Base-by-base conservation (phyloP, 2,329 filamentous ascomycete genomes). In the Fusarium keratoplasticum region DNA sequence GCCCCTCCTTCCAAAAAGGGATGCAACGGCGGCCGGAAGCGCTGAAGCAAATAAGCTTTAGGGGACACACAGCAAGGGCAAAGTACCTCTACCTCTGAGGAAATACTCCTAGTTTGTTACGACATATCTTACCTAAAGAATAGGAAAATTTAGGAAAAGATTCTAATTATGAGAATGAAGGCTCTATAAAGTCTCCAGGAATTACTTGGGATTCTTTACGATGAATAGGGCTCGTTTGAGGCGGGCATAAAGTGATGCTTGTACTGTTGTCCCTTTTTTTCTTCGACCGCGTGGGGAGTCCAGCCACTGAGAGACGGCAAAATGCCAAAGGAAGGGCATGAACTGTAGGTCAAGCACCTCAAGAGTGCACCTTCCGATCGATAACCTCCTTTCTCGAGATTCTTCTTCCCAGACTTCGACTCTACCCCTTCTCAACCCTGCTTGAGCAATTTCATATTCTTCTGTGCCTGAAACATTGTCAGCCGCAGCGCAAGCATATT, bases 1-100 rank as follows among this genome's bases (percentile, higher is more conserved):
- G 64, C 72, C 72, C 72, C 72, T 74, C 72, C 61, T 74, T 74
- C 72, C 58, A 35, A 20, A 61, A 66, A 18, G 33, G 44, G 63
- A 61, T 20, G 13, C 35, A 11, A 31, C 20, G 33, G 33, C 18
- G 25, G 3, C 25, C 20, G 20, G 8, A 36, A 36, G 31, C 22
- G 60, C 60, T 52, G 44, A 62, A 62, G 29, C 59, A 18, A 50
- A 47, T 25, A 35, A 50, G 22, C 44, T 54, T 52, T 40, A 31
- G 60, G 59, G 60, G 22, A 36, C 2, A 18, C 29, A 10, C 29
- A 6, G 35, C 6, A 18, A 31, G 9, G 35, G 35, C 35, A 36
- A 35, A 36, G 35, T 36, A 35, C 33, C 29, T 31, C 29, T 31
- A 16, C 4, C 35, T 36, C 35, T 36, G 7, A 18, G 14, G 14